Percentiles rank a stretch among this genome's conserved stretches.
Evolutionary conservation across 768 basidiomycete species (phyloP).

Genomic region (Chlorophyllum brunneum): DNA sequence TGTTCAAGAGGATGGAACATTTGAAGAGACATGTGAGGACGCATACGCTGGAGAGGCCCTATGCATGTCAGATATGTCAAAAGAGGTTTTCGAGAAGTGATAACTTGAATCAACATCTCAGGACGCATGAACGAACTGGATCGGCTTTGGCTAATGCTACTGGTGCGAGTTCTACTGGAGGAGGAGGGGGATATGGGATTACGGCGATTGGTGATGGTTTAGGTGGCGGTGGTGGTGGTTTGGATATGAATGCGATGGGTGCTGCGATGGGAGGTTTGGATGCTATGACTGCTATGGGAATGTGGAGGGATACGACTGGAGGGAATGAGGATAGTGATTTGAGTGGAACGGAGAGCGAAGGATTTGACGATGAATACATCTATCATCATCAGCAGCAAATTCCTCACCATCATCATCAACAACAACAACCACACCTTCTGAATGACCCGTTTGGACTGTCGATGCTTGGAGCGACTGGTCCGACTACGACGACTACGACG

Average conservation of each 20-base stretch:
- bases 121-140: constrained; percentile 63
- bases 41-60: constrained; percentile 88
- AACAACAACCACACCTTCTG: neutral
- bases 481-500: constrained; percentile 8
- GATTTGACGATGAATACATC: constrained; percentile 22
- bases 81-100: constrained; percentile 88
- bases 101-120: constrained; percentile 82
- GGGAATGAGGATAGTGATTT: constrained; percentile 12
- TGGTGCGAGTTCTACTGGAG: constrained; percentile 14
- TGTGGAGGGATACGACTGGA: constrained; percentile 9
- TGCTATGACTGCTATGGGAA: constrained; percentile 17
- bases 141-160: constrained; percentile 23
- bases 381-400: constrained; percentile 15
- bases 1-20: constrained; percentile 93
- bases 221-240: constrained; percentile 14
- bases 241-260: constrained; percentile 12
- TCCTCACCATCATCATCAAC: neutral
- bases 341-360: constrained; percentile 23
- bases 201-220: constrained; percentile 22
- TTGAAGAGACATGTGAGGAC: constrained; percentile 84
- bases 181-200: constrained; percentile 14
- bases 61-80: constrained; percentile 65
- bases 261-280: constrained; percentile 12
- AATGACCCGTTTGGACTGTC: constrained; percentile 19
- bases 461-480: neutral